Conservation (phyloP, 2,329 filamentous ascomycete genomes). For the Aureobasidium sp. region DNA sequence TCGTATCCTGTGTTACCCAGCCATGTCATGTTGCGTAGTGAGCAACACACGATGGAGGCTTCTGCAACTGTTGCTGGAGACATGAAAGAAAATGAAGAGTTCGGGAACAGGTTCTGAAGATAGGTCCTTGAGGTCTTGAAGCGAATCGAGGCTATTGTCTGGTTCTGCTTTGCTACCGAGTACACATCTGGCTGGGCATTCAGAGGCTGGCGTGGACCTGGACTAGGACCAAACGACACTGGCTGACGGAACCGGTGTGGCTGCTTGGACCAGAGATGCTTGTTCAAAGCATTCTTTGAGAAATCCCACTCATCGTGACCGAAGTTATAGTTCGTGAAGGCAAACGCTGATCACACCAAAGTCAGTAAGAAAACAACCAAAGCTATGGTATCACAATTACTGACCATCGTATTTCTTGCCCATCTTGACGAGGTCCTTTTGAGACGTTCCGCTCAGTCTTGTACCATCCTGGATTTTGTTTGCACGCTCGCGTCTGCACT, state of each 20-base stretch:
- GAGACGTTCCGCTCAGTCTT: constrained; percentile 43
- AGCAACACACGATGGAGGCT: constrained; percentile 31
- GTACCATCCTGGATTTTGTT: constrained; percentile 51
- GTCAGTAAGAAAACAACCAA: neutral
- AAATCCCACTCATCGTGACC: constrained; percentile 47
- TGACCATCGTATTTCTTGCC: constrained; percentile 12
- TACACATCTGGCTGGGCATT: constrained; percentile 11
- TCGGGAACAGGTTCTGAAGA: constrained; percentile 34
- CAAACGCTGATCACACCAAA: constrained; percentile 11
- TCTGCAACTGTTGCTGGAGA: constrained; percentile 30
- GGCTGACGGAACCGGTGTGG: constrained; percentile 34
- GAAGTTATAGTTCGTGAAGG: constrained; percentile 23
- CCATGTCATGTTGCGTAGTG: constrained; percentile 45
- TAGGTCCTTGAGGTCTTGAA: constrained; percentile 34
- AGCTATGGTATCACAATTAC: neutral
- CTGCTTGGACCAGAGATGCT: constrained; percentile 41
- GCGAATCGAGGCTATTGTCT: constrained; percentile 30
- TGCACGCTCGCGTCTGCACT: constrained; percentile 49
- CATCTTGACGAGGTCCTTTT: constrained; percentile 22
- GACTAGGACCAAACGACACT: constrained; percentile 31
- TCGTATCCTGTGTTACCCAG: constrained; percentile 50
- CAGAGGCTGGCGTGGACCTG: constrained; percentile 28
- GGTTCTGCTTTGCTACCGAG: constrained; percentile 14
- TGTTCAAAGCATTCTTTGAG: constrained; percentile 41
- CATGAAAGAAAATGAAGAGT: constrained; percentile 27